These are phyloP conservation scores for Cyberlindnera saturnus DNA, from an alignment of 805 yeast genomes.

Conservation along the genomic window DNA sequence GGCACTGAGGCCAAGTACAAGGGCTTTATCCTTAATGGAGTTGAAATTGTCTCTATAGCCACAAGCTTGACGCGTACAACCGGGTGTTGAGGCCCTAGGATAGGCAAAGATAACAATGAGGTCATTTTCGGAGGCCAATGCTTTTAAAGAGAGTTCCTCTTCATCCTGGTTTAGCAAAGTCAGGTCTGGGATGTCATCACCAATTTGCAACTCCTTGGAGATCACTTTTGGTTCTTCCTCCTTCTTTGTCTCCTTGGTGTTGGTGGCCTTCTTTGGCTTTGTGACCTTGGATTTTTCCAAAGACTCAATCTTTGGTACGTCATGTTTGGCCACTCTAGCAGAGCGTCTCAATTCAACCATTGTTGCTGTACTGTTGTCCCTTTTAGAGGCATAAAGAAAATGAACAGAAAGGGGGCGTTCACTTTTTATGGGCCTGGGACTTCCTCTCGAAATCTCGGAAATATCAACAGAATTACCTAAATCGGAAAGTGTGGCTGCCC, in stretches of 20 bases:
- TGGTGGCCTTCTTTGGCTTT: conserved; percentile 16
- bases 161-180: conserved; percentile 64
- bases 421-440: too few relatives aligned
- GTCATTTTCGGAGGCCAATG: conserved; percentile 33
- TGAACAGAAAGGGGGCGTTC: too few relatives aligned
- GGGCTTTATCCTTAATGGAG: conserved; percentile 46
- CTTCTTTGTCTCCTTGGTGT: conserved; percentile 1
- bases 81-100: conserved; percentile 92
- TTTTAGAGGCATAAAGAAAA: neutral
- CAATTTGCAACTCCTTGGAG: conserved; percentile 34
- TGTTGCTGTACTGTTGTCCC: neutral
- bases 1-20: conserved; percentile 76
- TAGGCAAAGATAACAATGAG: conserved; percentile 64
- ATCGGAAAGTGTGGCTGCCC: conserved; percentile 1
- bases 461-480: conserved; percentile 8
- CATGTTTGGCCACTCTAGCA: conserved; percentile 6
- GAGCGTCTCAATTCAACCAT: conserved; percentile 21
- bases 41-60: conserved; percentile 72
- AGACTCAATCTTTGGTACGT: conserved; percentile 17
- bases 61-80: conserved; percentile 92
- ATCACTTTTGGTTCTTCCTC: neutral
- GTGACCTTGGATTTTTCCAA: conserved; percentile 14
- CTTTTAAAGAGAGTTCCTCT: conserved; percentile 45
- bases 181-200: conserved; percentile 63
- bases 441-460: neutral